These are phyloP conservation scores for Cryphonectria radicalis DNA, from an alignment of 2,329 filamentous ascomycete species.

Conservation along the genomic window DNA sequence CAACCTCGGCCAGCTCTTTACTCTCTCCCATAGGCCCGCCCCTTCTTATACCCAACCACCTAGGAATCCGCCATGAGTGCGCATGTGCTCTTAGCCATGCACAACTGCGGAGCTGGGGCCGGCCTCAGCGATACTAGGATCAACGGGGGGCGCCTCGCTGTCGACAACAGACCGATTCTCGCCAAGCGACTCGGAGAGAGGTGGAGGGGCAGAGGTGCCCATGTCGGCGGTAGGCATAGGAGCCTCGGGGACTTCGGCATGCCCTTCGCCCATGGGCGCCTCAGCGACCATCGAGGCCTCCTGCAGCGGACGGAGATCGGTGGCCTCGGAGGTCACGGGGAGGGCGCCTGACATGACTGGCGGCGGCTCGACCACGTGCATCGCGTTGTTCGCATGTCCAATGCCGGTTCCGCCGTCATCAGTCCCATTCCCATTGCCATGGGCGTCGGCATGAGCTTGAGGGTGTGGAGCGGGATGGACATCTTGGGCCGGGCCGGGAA, in stretches of 20 bases:
- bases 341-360: slow-evolving; percentile 15
- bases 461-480: background rate
- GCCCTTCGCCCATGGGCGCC: slow-evolving; percentile 10
- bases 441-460: background rate
- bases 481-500: slow-evolving; percentile 11
- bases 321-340: slow-evolving; percentile 2
- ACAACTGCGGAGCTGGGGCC: background rate
- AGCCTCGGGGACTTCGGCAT: slow-evolving; percentile 12
- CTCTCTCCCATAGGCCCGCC: background rate
- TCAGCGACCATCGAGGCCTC: slow-evolving; percentile 26
- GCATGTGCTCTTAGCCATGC: background rate
- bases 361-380: slow-evolving; percentile 10
- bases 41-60: background rate
- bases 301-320: slow-evolving; percentile 25
- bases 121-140: slow-evolving; percentile 6
- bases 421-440: background rate
- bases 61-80: background rate
- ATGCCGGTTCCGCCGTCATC: background rate
- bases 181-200: slow-evolving; percentile 24
- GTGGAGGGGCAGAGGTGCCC: background rate
- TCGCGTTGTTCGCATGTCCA: background rate
- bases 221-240: slow-evolving; percentile 24
- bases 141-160: background rate
- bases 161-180: slow-evolving; percentile 2
- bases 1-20: background rate